Base-by-base conservation (phyloP, 1,284 basidiomycete genomes). In the Meira nashicola region DNA sequence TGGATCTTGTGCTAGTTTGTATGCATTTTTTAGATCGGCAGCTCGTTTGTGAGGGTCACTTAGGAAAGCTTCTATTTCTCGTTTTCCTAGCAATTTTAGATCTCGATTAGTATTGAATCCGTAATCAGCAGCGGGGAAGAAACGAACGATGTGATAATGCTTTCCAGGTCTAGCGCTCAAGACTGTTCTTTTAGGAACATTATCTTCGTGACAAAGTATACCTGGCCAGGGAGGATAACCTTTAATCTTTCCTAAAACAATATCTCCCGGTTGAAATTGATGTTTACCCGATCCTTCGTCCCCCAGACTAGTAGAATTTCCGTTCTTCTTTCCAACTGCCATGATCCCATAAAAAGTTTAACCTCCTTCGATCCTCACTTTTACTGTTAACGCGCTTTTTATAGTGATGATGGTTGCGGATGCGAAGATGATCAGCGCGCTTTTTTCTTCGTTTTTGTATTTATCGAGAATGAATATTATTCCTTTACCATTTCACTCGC, bases 41-140 rank as follows among this genome's bases (percentile, higher is more conserved):
- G 55, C 55, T 47, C 59, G 60, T 47, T 64, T 65, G 47, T 59
- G 59, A 5, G 64, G 64, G 47, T 65, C 64, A 37, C 63, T 55
- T 33, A 65, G 55, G 47, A 54, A 65, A 9, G 64, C 61, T 48
- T 64, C 46, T 14, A 60, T 49, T 46, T 56, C 55, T 11, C 46
- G 2, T 21, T 47, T 43, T 15, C 19, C 19, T 6, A 56, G 40
- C 12, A 21, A n/a, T 19, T 15, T 44, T 9, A 56, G 15, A 8
- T 56, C 55, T 10, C n/a, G 37, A 15, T 17, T 19, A n/a, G 48
- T 56, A 43, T 47, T 47, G 17, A 43, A 56, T n/a, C 28, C 33
- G 23, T 56, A 56, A 49, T 56, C 55, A 37, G 55, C 55, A 49
- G 44, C 40, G 15, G 55, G 55, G 25, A 56, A 56, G 55, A 56